Evolutionary conservation across 2,329 filamentous ascomycete genomes (phyloP).

Genomic region (Diplodia corticola): DNA sequence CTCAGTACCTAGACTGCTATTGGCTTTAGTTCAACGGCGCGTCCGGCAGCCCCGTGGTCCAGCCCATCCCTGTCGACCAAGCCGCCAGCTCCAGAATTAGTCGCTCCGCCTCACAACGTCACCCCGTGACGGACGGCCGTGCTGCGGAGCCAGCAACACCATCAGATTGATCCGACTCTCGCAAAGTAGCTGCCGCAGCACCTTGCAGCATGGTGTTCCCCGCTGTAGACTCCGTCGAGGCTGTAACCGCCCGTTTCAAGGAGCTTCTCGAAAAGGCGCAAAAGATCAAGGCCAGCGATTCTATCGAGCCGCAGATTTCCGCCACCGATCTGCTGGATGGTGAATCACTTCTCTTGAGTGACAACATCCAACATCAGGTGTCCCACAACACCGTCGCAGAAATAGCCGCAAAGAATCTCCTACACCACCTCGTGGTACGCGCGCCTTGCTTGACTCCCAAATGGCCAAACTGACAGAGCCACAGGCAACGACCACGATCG

Average conservation of each 20-base stretch:
- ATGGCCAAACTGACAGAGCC: background rate
- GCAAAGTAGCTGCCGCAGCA: too few relatives aligned
- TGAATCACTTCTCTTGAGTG: constrained; percentile 31
- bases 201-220: constrained; percentile 31
- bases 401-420: constrained; percentile 76
- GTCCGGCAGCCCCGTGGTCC: background rate
- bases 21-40: background rate
- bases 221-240: constrained; percentile 30
- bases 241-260: constrained; percentile 38
- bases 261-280: constrained; percentile 45
- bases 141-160: background rate
- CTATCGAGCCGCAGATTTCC: constrained; percentile 49
- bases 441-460: background rate
- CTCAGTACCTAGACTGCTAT: background rate
- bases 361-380: constrained; percentile 46
- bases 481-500: constrained; percentile 72
- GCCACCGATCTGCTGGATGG: constrained; percentile 40
- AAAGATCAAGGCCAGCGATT: constrained; percentile 41
- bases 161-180: background rate
- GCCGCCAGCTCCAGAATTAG: too few relatives aligned
- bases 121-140: background rate
- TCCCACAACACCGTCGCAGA: constrained; percentile 70
- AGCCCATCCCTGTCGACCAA: background rate
- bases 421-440: constrained; percentile 76
- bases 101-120: background rate